phyloP scores from a whole-genome alignment of 805 yeast species.

The Wickerhamomyces queroliae region DNA sequence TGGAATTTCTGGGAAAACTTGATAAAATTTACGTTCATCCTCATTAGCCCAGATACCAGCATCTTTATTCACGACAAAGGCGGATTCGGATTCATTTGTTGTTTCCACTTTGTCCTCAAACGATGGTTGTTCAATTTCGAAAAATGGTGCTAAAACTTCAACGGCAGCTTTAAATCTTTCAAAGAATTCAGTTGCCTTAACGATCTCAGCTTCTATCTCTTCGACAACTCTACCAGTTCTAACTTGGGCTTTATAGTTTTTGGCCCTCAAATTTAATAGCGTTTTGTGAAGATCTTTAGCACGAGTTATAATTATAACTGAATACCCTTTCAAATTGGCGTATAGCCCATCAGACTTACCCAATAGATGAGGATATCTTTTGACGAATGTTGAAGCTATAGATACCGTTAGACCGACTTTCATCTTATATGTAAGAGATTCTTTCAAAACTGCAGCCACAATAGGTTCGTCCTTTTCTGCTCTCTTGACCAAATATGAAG shows the following conservation, averaged over 20 bases:
- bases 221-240: conserved; percentile 55
- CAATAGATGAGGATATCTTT: conserved; percentile 35
- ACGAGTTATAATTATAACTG: conserved; percentile 34
- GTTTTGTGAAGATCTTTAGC: conserved; percentile 31
- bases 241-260: conserved; percentile 50
- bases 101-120: conserved; percentile 23
- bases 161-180: conserved; percentile 40
- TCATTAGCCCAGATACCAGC: conserved; percentile 55
- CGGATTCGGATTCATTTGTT: conserved; percentile 15
- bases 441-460: conserved; percentile 37
- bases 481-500: conserved; percentile 35
- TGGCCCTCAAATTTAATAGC: conserved; percentile 29
- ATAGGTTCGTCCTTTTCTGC: conserved; percentile 31
- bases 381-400: conserved; percentile 42
- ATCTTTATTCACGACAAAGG: conserved; percentile 24
- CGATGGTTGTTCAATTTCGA: conserved; percentile 33
- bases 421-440: conserved; percentile 36
- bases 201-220: conserved; percentile 31
- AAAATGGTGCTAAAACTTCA: conserved; percentile 35
- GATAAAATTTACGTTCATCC: conserved; percentile 61
- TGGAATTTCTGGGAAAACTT: conserved; percentile 40
- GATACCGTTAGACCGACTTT: conserved; percentile 27
- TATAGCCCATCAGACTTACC: conserved; percentile 22
- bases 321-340: conserved; percentile 33
- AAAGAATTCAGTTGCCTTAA: conserved; percentile 27